phyloP scores from a whole-genome alignment of 352 stramenopile genomes.

The Pythium dissimile region DNA sequence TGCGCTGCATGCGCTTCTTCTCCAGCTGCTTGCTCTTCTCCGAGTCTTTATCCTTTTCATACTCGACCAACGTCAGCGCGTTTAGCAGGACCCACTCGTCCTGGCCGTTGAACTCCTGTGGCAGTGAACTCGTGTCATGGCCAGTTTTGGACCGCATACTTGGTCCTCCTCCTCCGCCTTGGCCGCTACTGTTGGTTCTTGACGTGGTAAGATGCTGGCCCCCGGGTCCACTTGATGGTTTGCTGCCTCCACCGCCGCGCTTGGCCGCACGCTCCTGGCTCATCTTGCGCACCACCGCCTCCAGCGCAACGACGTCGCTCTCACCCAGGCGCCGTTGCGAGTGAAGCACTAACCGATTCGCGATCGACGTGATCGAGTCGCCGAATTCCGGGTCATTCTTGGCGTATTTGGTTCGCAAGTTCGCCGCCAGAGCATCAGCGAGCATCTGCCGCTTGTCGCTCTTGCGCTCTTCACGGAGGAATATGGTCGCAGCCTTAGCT shows the following conservation, averaged over 20 bases:
- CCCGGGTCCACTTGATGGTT: slow-evolving; percentile 3
- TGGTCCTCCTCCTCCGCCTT: not conserved
- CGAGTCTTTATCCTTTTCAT: slow-evolving; percentile 52
- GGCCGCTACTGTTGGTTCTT: not conserved
- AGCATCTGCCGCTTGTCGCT: slow-evolving; percentile 61
- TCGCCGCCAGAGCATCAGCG: slow-evolving; percentile 44
- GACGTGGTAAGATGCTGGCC: slow-evolving; percentile 17
- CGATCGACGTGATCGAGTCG: slow-evolving; percentile 52
- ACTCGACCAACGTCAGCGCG: slow-evolving; percentile 67
- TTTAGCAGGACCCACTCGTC: slow-evolving; percentile 79
- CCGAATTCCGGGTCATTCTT: slow-evolving; percentile 49
- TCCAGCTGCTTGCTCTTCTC: slow-evolving; percentile 34
- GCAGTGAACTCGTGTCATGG: not conserved
- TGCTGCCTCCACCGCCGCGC: slow-evolving; percentile 1
- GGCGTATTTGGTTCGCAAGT: slow-evolving; percentile 55
- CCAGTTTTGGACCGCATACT: not conserved
- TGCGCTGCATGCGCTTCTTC: slow-evolving; percentile 60
- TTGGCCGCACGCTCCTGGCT: slow-evolving; percentile 40
- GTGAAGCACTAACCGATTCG: slow-evolving; percentile 47
- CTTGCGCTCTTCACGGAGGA: slow-evolving; percentile 43
- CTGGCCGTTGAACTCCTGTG: slow-evolving; percentile 34
- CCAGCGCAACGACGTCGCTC: slow-evolving; percentile 55
- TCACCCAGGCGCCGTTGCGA: slow-evolving; percentile 49
- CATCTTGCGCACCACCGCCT: slow-evolving; percentile 65
- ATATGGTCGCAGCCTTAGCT: slow-evolving; percentile 37